Evolutionary conservation across 2,329 filamentous ascomycete species (phyloP), one percentile per base, ranked within the genome.

Genomic region (Aspergillus tamarii): DNA sequence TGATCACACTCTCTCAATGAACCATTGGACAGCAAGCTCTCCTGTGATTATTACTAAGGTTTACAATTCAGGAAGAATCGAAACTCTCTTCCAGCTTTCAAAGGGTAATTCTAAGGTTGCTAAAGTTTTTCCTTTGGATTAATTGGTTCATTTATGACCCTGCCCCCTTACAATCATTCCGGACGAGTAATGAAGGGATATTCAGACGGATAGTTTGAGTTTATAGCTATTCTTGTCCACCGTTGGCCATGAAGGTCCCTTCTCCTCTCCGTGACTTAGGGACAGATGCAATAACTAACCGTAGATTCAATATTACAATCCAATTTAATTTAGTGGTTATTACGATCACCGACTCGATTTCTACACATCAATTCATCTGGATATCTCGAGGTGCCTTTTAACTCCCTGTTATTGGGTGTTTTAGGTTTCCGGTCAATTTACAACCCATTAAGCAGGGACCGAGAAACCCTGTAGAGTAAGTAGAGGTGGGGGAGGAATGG

Each of bases 171-270:
- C 64, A 62, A 69, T 62, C 64, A 66, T 68, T 66, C 64, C 65
- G 45, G 56, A 39, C 57, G 57, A 65, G 66, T 65, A 65, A 69
- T 67, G 66, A 69, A 69, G 67, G 67, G 66, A 62, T 68, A 58
- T 28, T 11, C 45, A 52, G 26, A 41, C 41, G 45, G 23, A 52
- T 26, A 39, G 54, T n/a, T 12, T 39, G 26, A 30, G 43, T 23
- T 34, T 3, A 36, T 26, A 23, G 30, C 26, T 26, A 48, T 19
- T 55, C 36, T 39, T 60, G 58, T 19, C 45, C 45, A 8, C 28
- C 39, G 10, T 36, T 43, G 43, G 28, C 28, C 41, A 34, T 54
- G 48, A 30, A 45, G 28, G 12, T 53, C 26, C 50, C 19, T 34
- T 34, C 26, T 53, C 34, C 34, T 36, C 34, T 34, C 32, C 10